Conservation (phyloP, 495 filamentous ascomycete species). For the Lindgomyces ingoldianus region DNA sequence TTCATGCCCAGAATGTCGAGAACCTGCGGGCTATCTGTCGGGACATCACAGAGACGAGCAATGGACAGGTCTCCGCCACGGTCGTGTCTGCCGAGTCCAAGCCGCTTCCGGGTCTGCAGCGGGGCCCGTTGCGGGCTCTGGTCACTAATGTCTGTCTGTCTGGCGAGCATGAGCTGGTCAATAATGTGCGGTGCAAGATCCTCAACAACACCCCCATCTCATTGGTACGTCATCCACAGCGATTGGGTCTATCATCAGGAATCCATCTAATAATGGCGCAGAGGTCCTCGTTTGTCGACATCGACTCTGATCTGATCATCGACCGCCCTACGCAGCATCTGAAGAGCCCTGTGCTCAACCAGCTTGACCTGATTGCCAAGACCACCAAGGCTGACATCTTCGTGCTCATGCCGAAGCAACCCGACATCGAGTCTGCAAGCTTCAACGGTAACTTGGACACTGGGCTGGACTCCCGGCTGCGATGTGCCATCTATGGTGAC, state of each 20-base stretch:
- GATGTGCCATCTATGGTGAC: conserved; percentile 92
- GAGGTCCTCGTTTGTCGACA: conserved; percentile 89
- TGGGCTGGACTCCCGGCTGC: conserved; percentile 74
- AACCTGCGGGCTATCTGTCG: conserved; percentile 73
- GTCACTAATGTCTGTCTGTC: conserved; percentile 90
- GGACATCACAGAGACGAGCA: conserved; percentile 70
- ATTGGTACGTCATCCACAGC: conserved; percentile 61
- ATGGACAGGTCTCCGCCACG: conserved; percentile 71
- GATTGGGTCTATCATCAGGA: too few relatives aligned
- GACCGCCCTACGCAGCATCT: conserved; percentile 66
- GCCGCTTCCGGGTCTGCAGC: conserved; percentile 64
- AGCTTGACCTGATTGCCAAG: conserved; percentile 76
- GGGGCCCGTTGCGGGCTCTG: conserved; percentile 65
- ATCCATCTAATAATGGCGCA: conserved; percentile 44
- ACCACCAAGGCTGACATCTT: conserved; percentile 97
- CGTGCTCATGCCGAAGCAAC: conserved; percentile 75
- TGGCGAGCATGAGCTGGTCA: conserved; percentile 77
- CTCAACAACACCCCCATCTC: conserved; percentile 84
- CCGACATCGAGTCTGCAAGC: conserved; percentile 53
- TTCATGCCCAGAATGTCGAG: conserved; percentile 82
- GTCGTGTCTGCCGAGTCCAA: conserved; percentile 83
- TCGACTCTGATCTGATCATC: conserved; percentile 84
- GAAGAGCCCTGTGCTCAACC: conserved; percentile 71
- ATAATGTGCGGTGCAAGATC: conserved; percentile 79
- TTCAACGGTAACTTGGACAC: conserved; percentile 70